These are phyloP conservation scores for Plantago ovata DNA, from an alignment of 257 asterid species.

Conservation along the genomic window DNA sequence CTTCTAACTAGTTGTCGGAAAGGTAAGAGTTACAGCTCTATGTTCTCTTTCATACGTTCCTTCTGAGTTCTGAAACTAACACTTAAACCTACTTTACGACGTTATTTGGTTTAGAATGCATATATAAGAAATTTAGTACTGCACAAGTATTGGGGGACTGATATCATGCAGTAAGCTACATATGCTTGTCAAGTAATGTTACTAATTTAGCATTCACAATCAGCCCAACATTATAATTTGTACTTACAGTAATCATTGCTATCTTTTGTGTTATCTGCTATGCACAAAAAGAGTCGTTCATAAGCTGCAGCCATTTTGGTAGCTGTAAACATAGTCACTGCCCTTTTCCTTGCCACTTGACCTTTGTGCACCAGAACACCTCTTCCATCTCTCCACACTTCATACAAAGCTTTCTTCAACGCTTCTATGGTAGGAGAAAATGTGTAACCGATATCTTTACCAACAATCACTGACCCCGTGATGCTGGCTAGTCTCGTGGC, in stretches of 20 bases:
- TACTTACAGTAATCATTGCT: conserved; percentile 24
- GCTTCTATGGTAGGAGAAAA: conserved; percentile 55
- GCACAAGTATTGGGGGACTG: too few species aligned
- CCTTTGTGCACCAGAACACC: conserved; percentile 45
- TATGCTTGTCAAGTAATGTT: too few species aligned
- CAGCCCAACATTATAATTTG: neutral
- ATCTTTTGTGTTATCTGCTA: conserved; percentile 30
- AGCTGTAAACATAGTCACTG: conserved; percentile 54
- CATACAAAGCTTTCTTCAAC: conserved; percentile 49
- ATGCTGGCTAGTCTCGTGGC: conserved; percentile 70
- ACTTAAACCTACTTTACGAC: too few species aligned
- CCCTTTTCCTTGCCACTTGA: conserved; percentile 45
- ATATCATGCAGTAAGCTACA: too few species aligned
- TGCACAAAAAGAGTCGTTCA: conserved; percentile 67
- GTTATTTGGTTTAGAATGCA: too few species aligned
- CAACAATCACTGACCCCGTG: conserved; percentile 49
- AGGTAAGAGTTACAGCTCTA: too few species aligned
- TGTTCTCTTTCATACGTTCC: too few species aligned
- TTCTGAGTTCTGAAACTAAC: too few species aligned
- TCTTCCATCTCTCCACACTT: conserved; percentile 58
- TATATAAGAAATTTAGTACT: too few species aligned
- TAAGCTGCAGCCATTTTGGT: conserved; percentile 77
- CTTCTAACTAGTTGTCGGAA: too few species aligned
- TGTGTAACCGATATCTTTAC: conserved; percentile 57
- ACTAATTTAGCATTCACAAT: neutral